These are phyloP conservation scores for Coemansia javaensis DNA, from an alignment of 192 early-diverging fungal genomes.

Conservation along the genomic window DNA sequence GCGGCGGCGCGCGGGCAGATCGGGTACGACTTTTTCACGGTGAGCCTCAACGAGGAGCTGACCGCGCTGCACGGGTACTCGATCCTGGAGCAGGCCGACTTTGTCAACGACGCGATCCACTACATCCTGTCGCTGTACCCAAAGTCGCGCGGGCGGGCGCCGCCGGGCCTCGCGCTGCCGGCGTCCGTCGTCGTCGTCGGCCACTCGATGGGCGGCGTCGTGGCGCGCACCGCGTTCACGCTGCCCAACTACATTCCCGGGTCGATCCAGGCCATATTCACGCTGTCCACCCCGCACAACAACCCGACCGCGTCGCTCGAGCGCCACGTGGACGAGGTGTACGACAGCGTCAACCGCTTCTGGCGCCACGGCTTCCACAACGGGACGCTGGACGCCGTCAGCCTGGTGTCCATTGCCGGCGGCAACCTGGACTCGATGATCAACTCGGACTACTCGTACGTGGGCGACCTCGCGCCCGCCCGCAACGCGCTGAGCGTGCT, in stretches of 20 bases:
- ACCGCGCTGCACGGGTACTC: constrained; percentile 82
- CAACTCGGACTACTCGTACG: constrained; percentile 68
- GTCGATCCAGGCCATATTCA: constrained; percentile 77
- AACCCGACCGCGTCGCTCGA: constrained; percentile 73
- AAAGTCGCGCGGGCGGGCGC: constrained; percentile 27
- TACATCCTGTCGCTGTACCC: constrained; percentile 73
- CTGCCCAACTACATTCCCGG: constrained; percentile 65
- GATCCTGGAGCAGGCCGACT: constrained; percentile 80
- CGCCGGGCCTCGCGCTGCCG: constrained; percentile 50
- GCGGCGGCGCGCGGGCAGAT: constrained; percentile 27
- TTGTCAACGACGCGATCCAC: constrained; percentile 72
- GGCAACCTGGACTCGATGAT: constrained; percentile 84
- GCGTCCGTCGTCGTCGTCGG: constrained; percentile 77
- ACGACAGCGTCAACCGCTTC: constrained; percentile 60
- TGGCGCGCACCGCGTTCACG: constrained; percentile 72
- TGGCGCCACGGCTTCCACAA: constrained; percentile 58
- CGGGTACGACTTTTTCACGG: constrained; percentile 53
- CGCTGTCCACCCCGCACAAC: constrained; percentile 83
- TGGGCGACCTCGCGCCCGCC: constrained; percentile 59
- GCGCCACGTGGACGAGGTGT: constrained; percentile 54
- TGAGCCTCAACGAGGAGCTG: constrained; percentile 86
- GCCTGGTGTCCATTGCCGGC: constrained; percentile 83
- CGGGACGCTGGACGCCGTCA: constrained; percentile 53
- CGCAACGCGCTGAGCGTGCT: constrained; percentile 73
- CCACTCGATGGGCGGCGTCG: constrained; percentile 97